phyloP scores from a whole-genome alignment of 1,284 basidiomycete species.

The Rhizoctonia solani region DNA sequence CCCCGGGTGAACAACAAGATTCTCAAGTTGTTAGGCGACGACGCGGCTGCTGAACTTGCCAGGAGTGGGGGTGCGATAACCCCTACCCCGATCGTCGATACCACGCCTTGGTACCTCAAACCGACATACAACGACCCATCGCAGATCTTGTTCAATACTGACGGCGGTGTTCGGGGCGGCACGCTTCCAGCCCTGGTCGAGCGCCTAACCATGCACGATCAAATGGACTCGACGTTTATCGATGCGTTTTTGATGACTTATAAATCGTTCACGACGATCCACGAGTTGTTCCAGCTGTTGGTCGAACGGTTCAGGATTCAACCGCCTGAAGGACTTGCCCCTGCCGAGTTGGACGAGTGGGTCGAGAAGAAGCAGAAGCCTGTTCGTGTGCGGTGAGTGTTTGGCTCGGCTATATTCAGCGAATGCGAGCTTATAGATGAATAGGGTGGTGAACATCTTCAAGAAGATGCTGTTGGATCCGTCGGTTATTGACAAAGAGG shows the following conservation, averaged over 20 bases:
- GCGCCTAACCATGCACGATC: constrained; percentile 87
- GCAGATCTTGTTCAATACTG: constrained; percentile 84
- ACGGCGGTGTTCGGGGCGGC: constrained; percentile 83
- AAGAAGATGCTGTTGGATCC: constrained; percentile 81
- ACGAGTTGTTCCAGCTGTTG: constrained; percentile 86
- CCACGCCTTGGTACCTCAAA: constrained; percentile 84
- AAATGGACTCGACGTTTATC: constrained; percentile 79
- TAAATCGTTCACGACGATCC: constrained; percentile 89
- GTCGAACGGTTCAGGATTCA: constrained; percentile 81
- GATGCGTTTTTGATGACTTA: constrained; percentile 97
- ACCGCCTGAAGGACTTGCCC: constrained; percentile 70
- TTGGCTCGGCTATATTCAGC: background rate
- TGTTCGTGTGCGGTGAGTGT: constrained; percentile 78
- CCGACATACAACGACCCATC: constrained; percentile 71
- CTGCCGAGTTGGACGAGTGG: constrained; percentile 80
- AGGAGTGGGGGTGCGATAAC: constrained; percentile 43
- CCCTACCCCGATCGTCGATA: constrained; percentile 51
- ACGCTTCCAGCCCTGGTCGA: constrained; percentile 86
- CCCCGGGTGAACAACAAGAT: constrained; percentile 60
- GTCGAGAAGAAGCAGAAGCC: constrained; percentile 85
- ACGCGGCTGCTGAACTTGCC: constrained; percentile 54
- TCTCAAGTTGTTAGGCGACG: constrained; percentile 75
- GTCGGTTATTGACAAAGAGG: constrained; percentile 80
- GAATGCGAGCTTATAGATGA: constrained; percentile 7
- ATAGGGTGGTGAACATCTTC: constrained; percentile 80